A percentile compares a stretch with the other conserved stretches of the same genome.
Evolutionary conservation across 139 green algal genomes (phyloP).

Genomic region (Dunaliella primolecta): DNA sequence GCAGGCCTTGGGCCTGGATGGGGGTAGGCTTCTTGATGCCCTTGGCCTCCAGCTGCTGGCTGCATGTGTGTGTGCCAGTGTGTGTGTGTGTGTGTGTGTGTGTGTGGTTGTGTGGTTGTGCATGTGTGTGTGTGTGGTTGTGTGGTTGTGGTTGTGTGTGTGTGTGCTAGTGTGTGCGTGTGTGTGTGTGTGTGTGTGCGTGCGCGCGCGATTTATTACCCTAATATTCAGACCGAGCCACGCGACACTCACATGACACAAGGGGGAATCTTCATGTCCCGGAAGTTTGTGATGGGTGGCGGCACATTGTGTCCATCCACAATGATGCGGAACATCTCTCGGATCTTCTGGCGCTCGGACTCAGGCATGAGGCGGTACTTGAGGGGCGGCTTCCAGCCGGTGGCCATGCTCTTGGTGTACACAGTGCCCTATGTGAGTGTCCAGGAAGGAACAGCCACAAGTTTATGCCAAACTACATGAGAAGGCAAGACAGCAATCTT

Average conservation of each 20-base stretch:
- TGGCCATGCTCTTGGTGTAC: constrained; percentile 79
- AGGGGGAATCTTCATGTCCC: constrained; percentile 66
- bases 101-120: not conserved
- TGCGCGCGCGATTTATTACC: not conserved
- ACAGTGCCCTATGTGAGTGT: constrained; percentile 43
- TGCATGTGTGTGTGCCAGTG: not conserved
- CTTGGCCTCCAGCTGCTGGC: constrained; percentile 58
- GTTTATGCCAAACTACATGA: not conserved
- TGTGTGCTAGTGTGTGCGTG: not conserved
- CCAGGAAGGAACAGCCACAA: not conserved
- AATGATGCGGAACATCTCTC: constrained; percentile 90
- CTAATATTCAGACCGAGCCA: not conserved
- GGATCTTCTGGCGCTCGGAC: constrained; percentile 52
- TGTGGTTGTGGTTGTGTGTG: not conserved
- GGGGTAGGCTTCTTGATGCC: constrained; percentile 88
- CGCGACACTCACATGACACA: constrained; percentile 18
- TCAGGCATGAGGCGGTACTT: constrained; percentile 66
- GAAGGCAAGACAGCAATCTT: not conserved
- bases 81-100: not conserved
- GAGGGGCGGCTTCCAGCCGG: constrained; percentile 90
- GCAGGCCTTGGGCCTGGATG: constrained; percentile 96
- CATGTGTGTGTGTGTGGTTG: constrained; percentile 28
- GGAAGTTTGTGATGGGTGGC: constrained; percentile 84
- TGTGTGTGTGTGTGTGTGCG: not conserved
- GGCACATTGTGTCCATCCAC: constrained; percentile 82